Base-by-base conservation (phyloP, 1,284 basidiomycete species). In the Hymenochaete sp. region DNA sequence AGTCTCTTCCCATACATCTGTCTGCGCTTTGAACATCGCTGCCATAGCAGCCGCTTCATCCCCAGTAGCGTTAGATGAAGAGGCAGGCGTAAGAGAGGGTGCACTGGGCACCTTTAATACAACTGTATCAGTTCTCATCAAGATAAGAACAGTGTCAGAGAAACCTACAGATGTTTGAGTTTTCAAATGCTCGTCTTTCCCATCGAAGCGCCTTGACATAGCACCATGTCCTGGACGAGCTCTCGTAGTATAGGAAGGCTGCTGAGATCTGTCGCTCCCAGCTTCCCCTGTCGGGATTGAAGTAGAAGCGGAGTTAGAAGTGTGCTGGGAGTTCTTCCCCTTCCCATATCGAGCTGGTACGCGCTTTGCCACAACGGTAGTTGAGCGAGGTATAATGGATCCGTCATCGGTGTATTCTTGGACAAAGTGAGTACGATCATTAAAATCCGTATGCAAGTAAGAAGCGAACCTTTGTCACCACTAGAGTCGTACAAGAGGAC, bases 381-480 rank as follows among this genome's bases (percentile, higher is more conserved):
- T 92, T 2, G 95, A 96, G 37, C 95, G 81, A 4, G 95, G 92
- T 33, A 99, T 87, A 58, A 96, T 79, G 48, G 82, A 74, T 8
- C 86, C 77, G 63, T 99, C 95, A 66, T 97, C 91, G 61, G 80
- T 88, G 67, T 89, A 88, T 61, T 98, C 95, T 97, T 25, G 16
- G 40, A 35, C 42, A 38, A 42, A 28, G 22, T 26, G 18, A 44
- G 29, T 28, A 32, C 3, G 16, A 29, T 36, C 33, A n/a, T 13
- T 28, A 21, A n/a, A 28, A 22, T n/a, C 1, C 10, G 33, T 35
- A 2, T 33, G 44, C 9, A 26, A 29, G 25, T 42, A 16, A 32
- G 21, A 31, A 29, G 67, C 75, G 52, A 53, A 90, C 92, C 92
- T 77, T 93, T 86, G 53, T 88, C 84, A 9, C 84, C 82, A n/a